These are phyloP conservation scores for Umbelopsis vinacea DNA, from an alignment of 192 early-diverging fungal genomes.

Conservation along the genomic window DNA sequence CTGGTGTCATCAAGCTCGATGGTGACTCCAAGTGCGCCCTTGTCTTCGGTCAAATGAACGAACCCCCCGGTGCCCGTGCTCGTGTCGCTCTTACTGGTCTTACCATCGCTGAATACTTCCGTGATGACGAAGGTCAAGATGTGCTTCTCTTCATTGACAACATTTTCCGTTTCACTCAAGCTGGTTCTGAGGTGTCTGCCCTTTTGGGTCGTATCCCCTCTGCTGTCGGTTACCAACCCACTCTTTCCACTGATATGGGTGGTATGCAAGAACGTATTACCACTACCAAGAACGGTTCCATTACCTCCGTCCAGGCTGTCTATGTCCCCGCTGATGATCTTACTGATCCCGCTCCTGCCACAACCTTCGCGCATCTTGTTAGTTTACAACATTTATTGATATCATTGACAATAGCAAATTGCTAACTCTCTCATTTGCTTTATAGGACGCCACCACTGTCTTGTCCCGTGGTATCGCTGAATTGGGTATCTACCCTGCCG, in stretches of 20 bases:
- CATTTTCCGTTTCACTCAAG: conserved; percentile 99
- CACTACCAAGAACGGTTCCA: conserved; percentile 99
- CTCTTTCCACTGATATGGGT: conserved; percentile 99
- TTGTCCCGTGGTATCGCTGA: conserved; percentile 98
- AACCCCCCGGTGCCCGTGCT: conserved; percentile 98
- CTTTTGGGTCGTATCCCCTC: conserved; percentile 99
- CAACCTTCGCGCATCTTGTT: conserved; percentile 91
- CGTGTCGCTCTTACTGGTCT: conserved; percentile 97
- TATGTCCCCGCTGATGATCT: conserved; percentile 99
- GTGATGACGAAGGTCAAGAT: conserved; percentile 99
- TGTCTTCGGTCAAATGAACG: conserved; percentile 99
- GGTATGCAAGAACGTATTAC: conserved; percentile 99
- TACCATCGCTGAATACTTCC: conserved; percentile 99
- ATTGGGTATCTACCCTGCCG: conserved; percentile 99
- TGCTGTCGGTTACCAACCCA: conserved; percentile 99
- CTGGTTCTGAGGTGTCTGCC: conserved; percentile 99
- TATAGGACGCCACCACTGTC: conserved; percentile 93
- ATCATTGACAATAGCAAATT: too few species aligned
- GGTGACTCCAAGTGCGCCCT: conserved; percentile 94
- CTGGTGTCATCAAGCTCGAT: conserved; percentile 96
- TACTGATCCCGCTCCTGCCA: conserved; percentile 99
- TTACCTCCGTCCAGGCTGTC: conserved; percentile 98
- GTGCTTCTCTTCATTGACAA: conserved; percentile 99
- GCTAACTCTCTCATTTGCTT: background rate
- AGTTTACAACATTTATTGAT: background rate